Base-by-base conservation (phyloP, 2,329 filamentous ascomycete species). In the Aschersonia sp. region DNA sequence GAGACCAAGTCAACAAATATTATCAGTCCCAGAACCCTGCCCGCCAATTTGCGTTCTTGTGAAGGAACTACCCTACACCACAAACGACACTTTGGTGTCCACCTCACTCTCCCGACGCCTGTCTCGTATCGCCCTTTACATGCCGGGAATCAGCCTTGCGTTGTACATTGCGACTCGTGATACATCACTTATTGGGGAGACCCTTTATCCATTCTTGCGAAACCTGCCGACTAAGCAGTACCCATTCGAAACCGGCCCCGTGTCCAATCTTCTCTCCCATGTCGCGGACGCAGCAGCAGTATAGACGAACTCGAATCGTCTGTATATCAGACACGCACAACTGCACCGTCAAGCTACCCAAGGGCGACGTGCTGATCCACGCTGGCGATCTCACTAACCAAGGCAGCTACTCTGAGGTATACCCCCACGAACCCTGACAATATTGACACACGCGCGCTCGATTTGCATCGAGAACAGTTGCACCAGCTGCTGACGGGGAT, bases 241-340 rank as follows among this genome's bases (percentile, higher is more conserved):
- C 32, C 4, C 32, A 12, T 37, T 37, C 32, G 32, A 12, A 12
- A 37, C 32, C 12, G 12, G 32, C 35, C 12, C 32, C 31, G 12
- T 39, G 35, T 8, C 14, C 12, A 11, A 14, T 37, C 14, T 6
- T 35, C 30, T 7, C n/a, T 41, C 30, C 43, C 22, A 22, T 14
- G 32, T 12, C 32, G 43, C 56, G 53, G 51, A 42, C 52, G 30
- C 14, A 47, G 32, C 41, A 49, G 11, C 47, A 44, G 41, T 22
- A 51, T 11, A 62, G 70, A 46, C 66, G 73, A 52, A 80, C 82
- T 5, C 74, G 83, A 50, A 73, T 88, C 49, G 81, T 88, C 46
- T 87, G 83, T 64, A 73, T 88, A 48, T 84, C 84, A 4, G 84
- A 89, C 63, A 88, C 83, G 2, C 83, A 88, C 62, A 85, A 85